These are phyloP conservation scores for Exsudoporus frostii DNA, from an alignment of 768 basidiomycete genomes.

Conservation along the genomic window DNA sequence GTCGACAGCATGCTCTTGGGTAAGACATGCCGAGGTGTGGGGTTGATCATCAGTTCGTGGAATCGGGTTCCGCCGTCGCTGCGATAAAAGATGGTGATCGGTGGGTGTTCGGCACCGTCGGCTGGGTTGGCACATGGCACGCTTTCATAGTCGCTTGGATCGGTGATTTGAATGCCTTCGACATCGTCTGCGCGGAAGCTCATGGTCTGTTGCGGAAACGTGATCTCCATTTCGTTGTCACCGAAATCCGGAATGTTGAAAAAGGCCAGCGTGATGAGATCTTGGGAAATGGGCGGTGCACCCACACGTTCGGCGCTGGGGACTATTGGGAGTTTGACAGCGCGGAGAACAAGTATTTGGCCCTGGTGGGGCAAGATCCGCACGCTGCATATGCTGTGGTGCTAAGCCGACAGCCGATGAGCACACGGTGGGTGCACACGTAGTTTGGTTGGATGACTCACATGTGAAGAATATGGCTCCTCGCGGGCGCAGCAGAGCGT, in stretches of 20 bases:
- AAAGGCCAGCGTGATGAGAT: constrained; percentile 31
- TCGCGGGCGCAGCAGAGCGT: constrained; percentile 40
- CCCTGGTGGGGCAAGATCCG: constrained; percentile 51
- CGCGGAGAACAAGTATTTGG: constrained; percentile 51
- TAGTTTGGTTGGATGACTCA: constrained; percentile 8
- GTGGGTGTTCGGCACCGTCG: constrained; percentile 28
- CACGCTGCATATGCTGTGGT: constrained; percentile 49
- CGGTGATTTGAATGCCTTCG: constrained; percentile 34
- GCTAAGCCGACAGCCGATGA: constrained; percentile 29
- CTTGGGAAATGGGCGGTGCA: constrained; percentile 20
- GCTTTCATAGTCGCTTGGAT: constrained; percentile 25
- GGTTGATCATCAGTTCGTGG: constrained; percentile 29
- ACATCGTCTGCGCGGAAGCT: constrained; percentile 33
- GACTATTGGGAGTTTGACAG: constrained; percentile 24
- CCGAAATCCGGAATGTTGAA: constrained; percentile 31
- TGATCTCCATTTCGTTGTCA: constrained; percentile 26
- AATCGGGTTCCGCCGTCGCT: constrained; percentile 27
- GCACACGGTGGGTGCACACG: not conserved
- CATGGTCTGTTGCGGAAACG: constrained; percentile 25
- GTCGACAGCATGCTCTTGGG: constrained; percentile 23
- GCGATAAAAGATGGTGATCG: constrained; percentile 34
- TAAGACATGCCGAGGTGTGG: constrained; percentile 20
- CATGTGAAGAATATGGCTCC: constrained; percentile 24
- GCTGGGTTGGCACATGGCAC: constrained; percentile 12
- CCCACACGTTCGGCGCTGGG: constrained; percentile 3